phyloP scores from a whole-genome alignment of 2,329 filamentous ascomycete genomes.

The Herpotrichia juniperi region DNA sequence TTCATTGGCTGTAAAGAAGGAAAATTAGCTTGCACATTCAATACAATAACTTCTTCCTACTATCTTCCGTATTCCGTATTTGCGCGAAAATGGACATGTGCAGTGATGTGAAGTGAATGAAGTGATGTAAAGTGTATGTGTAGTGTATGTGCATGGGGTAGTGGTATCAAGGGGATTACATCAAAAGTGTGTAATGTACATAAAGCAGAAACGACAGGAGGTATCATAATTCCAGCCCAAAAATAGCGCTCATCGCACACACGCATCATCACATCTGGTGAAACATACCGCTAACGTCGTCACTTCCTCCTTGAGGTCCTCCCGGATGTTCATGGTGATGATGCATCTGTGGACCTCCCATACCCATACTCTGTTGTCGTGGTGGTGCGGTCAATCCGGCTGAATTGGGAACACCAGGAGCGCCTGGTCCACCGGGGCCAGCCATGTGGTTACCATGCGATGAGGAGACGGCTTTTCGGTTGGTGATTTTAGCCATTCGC shows the following conservation, averaged over 20 bases:
- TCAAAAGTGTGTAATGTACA: conserved; percentile 52
- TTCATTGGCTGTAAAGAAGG: conserved; percentile 60
- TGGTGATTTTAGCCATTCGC: conserved; percentile 95
- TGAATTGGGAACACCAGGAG: conserved; percentile 68
- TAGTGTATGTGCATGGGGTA: conserved; percentile 40
- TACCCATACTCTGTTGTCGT: conserved; percentile 70
- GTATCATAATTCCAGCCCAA: conserved; percentile 48
- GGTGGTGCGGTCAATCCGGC: conserved; percentile 64
- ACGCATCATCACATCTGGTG: conserved; percentile 86
- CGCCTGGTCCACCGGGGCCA: conserved; percentile 65
- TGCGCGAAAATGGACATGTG: conserved; percentile 29
- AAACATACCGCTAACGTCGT: conserved; percentile 97
- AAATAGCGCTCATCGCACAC: conserved; percentile 44
- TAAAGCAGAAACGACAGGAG: conserved; percentile 49
- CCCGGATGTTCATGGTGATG: conserved; percentile 78
- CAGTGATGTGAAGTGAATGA: conserved; percentile 12
- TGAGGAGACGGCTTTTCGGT: conserved; percentile 73
- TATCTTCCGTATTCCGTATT: no score
- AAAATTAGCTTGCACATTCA: conserved; percentile 51
- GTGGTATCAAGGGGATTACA: conserved; percentile 50
- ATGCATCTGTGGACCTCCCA: conserved; percentile 68
- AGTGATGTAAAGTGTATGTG: conserved; percentile 22
- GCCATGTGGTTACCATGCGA: conserved; percentile 69
- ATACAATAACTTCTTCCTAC: conserved; percentile 23
- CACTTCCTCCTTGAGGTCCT: conserved; percentile 69